A percentile compares a stretch with the other conserved stretches of the same genome.
phyloP scores from a whole-genome alignment of 2,329 filamentous ascomycete genomes.

The Diaporthe longicolla region DNA sequence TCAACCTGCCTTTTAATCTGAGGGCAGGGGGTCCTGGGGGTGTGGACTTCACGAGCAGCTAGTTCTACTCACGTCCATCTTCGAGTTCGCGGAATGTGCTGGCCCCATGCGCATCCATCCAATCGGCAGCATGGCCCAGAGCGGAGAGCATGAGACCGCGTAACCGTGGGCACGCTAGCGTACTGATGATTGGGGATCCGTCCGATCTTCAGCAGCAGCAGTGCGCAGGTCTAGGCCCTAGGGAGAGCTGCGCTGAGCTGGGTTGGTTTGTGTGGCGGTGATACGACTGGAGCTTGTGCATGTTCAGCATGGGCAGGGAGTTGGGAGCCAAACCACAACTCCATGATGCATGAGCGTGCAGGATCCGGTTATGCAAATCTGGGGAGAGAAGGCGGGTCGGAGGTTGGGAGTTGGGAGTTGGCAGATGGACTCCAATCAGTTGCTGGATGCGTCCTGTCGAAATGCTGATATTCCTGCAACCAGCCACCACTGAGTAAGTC shows the following conservation, averaged over 20 bases:
- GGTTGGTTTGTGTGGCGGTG: not conserved
- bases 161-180: conserved; percentile 19
- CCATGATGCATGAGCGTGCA: conserved; percentile 15
- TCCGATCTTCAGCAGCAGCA: conserved; percentile 21
- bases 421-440: not conserved
- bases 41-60: not conserved
- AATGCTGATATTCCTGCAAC: not conserved
- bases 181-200: not conserved
- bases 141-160: conserved; percentile 42
- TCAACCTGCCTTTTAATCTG: not conserved
- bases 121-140: conserved; percentile 20
- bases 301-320: not conserved
- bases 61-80: conserved; percentile 11
- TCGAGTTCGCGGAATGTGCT: not conserved
- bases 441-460: not conserved
- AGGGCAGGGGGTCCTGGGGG: not conserved
- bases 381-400: not conserved
- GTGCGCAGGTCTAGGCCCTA: not conserved
- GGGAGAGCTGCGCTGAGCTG: not conserved
- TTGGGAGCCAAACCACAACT: not conserved
- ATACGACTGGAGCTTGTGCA: conserved; percentile 19
- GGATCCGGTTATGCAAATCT: conserved; percentile 7
- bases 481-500: conserved; percentile 15
- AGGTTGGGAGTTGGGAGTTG: not conserved
- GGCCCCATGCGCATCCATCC: not conserved